Evolutionary conservation across 805 yeast species (phyloP).

Genomic region (Wickerhamiella domercqiae): DNA sequence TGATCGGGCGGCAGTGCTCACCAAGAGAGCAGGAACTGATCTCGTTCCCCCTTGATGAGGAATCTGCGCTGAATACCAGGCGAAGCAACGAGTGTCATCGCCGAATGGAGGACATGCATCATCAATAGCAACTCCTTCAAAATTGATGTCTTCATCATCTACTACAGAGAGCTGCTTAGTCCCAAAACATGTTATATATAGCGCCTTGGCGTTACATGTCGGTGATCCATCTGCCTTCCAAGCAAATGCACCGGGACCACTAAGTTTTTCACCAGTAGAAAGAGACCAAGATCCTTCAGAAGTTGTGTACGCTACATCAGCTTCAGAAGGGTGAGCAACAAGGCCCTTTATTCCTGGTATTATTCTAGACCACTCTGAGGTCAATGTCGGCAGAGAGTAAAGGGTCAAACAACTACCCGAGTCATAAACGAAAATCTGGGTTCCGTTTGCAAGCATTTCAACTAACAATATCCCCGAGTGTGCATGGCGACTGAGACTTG

Average conservation of each 20-base stretch:
- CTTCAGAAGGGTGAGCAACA: constrained; percentile 1
- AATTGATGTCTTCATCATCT: background rate
- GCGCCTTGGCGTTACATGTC: background rate
- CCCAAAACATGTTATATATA: background rate
- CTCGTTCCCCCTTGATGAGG: background rate
- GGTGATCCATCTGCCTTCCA: constrained; percentile 1
- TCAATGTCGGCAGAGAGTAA: background rate
- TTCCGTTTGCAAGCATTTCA: constrained; percentile 9
- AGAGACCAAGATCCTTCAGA: background rate
- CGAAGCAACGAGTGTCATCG: constrained; percentile 4
- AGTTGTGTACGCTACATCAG: constrained; percentile 3
- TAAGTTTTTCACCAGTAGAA: background rate
- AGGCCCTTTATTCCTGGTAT: constrained; percentile 1
- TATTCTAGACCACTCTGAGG: background rate
- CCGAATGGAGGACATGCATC: constrained; percentile 15
- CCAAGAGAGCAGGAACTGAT: background rate
- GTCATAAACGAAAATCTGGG: constrained; percentile 8
- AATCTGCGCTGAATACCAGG: constrained; percentile 8
- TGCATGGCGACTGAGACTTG: background rate
- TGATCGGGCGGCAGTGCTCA: constrained; percentile 13
- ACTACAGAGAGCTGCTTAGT: background rate
- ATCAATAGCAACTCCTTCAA: constrained; percentile 1
- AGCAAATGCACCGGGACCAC: background rate
- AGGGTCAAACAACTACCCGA: background rate
- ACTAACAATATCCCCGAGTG: constrained; percentile 3